Evolutionary conservation across 2,329 filamentous ascomycete species (phyloP).

Genomic region (Penicillium sp.): DNA sequence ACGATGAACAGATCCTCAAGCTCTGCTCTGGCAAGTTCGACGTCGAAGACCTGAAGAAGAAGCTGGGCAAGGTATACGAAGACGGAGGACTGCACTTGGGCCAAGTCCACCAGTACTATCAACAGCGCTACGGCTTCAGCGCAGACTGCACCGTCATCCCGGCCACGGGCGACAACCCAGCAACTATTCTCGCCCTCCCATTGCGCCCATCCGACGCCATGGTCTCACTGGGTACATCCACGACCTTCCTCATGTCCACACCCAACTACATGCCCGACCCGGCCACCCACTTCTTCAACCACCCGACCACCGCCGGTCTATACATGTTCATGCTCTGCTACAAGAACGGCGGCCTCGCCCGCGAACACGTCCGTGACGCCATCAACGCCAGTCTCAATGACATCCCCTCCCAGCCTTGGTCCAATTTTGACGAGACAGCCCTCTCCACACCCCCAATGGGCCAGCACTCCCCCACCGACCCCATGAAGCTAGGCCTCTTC

Average conservation of each 20-base stretch:
- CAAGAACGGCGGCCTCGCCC: conserved; percentile 93
- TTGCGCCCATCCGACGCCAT: conserved; percentile 88
- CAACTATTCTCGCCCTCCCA: conserved; percentile 89
- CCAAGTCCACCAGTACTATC: conserved; percentile 75
- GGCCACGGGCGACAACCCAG: conserved; percentile 94
- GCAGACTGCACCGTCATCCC: conserved; percentile 75
- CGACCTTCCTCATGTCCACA: conserved; percentile 97
- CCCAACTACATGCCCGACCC: conserved; percentile 87
- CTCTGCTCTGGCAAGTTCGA: conserved; percentile 71
- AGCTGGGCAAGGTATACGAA: conserved; percentile 77
- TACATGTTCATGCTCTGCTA: conserved; percentile 99
- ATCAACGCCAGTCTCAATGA: conserved; percentile 61
- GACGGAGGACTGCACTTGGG: conserved; percentile 84
- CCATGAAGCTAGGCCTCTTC: conserved; percentile 88
- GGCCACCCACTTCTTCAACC: conserved; percentile 96
- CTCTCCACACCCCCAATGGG: conserved; percentile 71
- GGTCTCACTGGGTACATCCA: conserved; percentile 90
- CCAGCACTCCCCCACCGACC: conserved; percentile 56
- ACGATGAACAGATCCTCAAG: conserved; percentile 74
- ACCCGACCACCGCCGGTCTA: conserved; percentile 83
- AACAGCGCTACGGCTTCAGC: conserved; percentile 75
- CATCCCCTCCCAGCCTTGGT: conserved; percentile 66
- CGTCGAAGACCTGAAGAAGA: conserved; percentile 68
- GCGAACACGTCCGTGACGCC: conserved; percentile 83
- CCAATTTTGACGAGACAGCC: conserved; percentile 75